Percentiles rank a stretch among this genome's conserved stretches.
Evolutionary conservation across 208 protist species (phyloP).

Genomic region (Leishmania turanica): DNA sequence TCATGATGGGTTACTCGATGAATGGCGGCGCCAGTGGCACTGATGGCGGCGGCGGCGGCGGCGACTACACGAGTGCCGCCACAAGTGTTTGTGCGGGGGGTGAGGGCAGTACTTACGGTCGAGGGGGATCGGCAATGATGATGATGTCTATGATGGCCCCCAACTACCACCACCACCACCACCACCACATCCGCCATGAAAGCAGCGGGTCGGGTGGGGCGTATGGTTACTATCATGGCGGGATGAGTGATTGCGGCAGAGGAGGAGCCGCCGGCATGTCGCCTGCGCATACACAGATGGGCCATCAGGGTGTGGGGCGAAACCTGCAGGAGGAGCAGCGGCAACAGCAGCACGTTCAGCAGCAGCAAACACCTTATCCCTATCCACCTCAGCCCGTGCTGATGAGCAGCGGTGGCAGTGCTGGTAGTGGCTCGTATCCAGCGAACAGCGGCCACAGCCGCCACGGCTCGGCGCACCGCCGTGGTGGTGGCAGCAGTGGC

Average conservation of each 20-base stretch:
- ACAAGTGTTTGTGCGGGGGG: background rate
- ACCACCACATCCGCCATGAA: background rate
- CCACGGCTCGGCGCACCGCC: background rate
- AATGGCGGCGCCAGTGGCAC: background rate
- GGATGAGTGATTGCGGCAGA: background rate
- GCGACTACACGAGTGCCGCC: background rate
- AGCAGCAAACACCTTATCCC: constrained; percentile 1
- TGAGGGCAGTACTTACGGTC: background rate
- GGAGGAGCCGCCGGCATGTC: background rate
- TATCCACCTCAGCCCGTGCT: background rate
- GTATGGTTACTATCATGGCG: background rate
- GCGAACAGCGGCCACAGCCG: background rate
- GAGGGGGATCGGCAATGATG: constrained; percentile 1
- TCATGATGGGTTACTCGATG: constrained; percentile 5
- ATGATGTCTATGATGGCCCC: background rate
- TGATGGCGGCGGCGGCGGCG: background rate
- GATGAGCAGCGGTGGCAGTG: background rate
- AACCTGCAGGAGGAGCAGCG: background rate
- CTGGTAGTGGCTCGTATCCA: background rate
- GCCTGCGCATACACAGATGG: background rate
- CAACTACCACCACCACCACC: constrained; percentile 1
- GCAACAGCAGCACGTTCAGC: constrained; percentile 8
- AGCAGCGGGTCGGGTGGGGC: background rate
- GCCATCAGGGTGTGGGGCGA: background rate
- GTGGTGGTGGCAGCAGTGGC: background rate